Conservation (phyloP, 805 yeast species). For the Debaryomyces hansenii region DNA sequence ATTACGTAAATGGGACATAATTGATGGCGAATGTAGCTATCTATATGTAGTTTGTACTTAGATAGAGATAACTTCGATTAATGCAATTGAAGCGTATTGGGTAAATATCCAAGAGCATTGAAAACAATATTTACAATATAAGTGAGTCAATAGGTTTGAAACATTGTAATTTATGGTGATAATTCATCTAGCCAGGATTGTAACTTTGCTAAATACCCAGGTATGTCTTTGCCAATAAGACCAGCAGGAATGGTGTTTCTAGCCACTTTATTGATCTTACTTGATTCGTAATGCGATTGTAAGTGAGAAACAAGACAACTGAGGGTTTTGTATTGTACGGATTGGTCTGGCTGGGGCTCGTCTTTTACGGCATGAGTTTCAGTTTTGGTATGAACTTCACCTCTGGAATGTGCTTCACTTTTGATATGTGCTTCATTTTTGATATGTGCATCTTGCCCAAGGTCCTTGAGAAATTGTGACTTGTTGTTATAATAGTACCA, state of each 20-base stretch:
- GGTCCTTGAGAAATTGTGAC: conserved; percentile 19
- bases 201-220: conserved; percentile 15
- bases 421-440: background rate
- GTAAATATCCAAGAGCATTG: too few relatives aligned
- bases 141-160: too few relatives aligned
- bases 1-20: too few relatives aligned
- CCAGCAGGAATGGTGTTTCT: conserved; percentile 31
- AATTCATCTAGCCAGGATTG: conserved; percentile 12
- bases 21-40: too few relatives aligned
- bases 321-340: conserved; percentile 3
- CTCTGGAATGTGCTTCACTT: too few relatives aligned
- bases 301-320: conserved; percentile 24
- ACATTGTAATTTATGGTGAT: background rate
- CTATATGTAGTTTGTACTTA: too few relatives aligned
- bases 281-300: conserved; percentile 27
- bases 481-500: conserved; percentile 37
- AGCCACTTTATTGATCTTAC: conserved; percentile 34
- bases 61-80: too few relatives aligned
- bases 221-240: conserved; percentile 29
- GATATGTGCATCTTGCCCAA: background rate
- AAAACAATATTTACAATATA: too few relatives aligned
- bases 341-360: background rate
- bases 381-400: too few relatives aligned
- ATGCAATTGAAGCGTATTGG: too few relatives aligned
- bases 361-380: too few relatives aligned